Base-by-base conservation (phyloP, 331 rosid species). In the Cydonia oblonga region DNA sequence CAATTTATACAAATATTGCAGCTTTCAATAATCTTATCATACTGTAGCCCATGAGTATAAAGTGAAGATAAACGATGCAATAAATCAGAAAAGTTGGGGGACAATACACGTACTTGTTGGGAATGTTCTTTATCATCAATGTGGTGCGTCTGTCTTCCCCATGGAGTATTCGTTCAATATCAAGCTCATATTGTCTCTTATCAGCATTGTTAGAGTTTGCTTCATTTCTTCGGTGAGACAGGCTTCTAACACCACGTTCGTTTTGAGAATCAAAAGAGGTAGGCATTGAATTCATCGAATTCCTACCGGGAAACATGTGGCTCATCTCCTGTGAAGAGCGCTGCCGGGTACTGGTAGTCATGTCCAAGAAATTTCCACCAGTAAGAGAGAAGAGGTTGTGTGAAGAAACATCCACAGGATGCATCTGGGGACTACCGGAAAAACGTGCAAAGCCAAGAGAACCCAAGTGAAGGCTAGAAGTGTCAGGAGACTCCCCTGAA, bases 61-160 rank as follows among this genome's bases (percentile, higher is more conserved):
- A 49, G n/a, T 49, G n/a, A 16, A 49, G 11, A 49, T 49, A 49
- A 18, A 15, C 0, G 20, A 49, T 49, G 20, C 54, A 49, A 16
- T 49, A 38, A 38, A 22, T 2, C 2, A 24, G 23, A 56, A 58
- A 8, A 35, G 52, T 32, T 58, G 35, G 65, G 75, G 79, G 78
- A 69, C 33, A 23, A 44, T 26, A 79, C 15, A 57, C 87, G 61
- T 88, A 90, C 97, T 90, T 90, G 85, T 90, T 90, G 64, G 97
- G 97, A 78, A 90, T 90, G 77, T 90, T 90, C 81, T 90, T 90
- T 52, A 90, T 88, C 97, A 90, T 90, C 60, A 90, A 87, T 0
- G 97, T 90, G 49, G 97, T 88, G 68, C 97, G 82, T 75, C 59
- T 81, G 85, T 90, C 97, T 32, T 88, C 96, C 65, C 96, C 96